phyloP scores from a whole-genome alignment of 2,329 filamentous ascomycete genomes.

The Exserohilum turcica region DNA sequence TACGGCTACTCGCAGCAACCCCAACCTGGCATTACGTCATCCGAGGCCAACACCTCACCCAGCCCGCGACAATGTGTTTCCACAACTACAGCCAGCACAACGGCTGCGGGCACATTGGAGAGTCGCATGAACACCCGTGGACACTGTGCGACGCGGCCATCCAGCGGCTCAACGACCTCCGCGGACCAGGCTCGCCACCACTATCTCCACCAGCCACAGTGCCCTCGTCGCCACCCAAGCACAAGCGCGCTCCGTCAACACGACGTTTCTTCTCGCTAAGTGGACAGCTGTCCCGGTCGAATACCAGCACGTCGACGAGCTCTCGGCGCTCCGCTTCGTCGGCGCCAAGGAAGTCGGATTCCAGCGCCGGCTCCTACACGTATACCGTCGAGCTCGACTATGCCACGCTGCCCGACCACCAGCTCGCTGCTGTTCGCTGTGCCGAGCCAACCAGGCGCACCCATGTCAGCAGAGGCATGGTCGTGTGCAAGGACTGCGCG shows the following conservation, averaged over 20 bases:
- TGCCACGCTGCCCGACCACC: slow-evolving; percentile 33
- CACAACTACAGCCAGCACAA: slow-evolving; percentile 43
- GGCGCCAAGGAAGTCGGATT: slow-evolving; percentile 19
- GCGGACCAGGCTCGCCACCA: slow-evolving; percentile 37
- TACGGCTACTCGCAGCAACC: too few relatives aligned
- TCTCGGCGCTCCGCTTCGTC: slow-evolving; percentile 21
- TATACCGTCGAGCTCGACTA: slow-evolving; percentile 21
- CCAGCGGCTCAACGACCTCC: slow-evolving; percentile 27
- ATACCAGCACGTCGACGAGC: slow-evolving; percentile 21
- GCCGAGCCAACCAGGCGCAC: slow-evolving; percentile 23
- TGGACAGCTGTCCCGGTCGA: slow-evolving; percentile 30
- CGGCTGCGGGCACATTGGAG: slow-evolving; percentile 43
- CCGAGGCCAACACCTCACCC: background rate
- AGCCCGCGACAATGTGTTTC: slow-evolving; percentile 30
- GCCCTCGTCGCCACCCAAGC: slow-evolving; percentile 24
- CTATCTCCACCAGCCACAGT: slow-evolving; percentile 22
- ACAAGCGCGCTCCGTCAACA: slow-evolving; percentile 26
- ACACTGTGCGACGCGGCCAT: slow-evolving; percentile 37
- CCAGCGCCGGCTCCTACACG: slow-evolving; percentile 18
- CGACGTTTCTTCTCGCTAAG: slow-evolving; percentile 36
- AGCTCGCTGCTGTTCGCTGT: slow-evolving; percentile 31
- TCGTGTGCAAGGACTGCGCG: slow-evolving; percentile 39
- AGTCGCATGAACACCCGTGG: slow-evolving; percentile 32
- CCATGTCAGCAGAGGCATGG: slow-evolving; percentile 30
- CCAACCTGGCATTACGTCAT: slow-evolving; percentile 14